Conservation (phyloP, 225 moss, liverwort and hornwort genomes). For the Pleurozium schreberi region DNA sequence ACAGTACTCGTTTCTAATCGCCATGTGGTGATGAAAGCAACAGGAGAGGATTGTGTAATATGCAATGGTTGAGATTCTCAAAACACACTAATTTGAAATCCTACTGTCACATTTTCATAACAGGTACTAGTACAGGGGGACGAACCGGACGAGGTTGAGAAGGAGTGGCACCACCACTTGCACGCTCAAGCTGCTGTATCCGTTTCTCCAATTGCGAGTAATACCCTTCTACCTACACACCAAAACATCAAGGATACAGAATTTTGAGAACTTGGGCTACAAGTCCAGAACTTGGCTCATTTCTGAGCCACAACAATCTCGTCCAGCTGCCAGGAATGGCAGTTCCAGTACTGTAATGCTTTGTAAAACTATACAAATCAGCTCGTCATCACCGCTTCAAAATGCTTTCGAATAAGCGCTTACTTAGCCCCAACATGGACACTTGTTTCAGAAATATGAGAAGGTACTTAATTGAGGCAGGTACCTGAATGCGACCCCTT, state of each 20-base stretch:
- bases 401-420: not conserved
- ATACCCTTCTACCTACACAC: slow-evolving; percentile 30
- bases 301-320: not conserved
- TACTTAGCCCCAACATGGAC: not conserved
- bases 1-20: not conserved
- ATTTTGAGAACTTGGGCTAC: not conserved
- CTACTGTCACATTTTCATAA: not conserved
- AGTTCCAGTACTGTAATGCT: not conserved
- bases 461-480: not conserved
- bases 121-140: not conserved
- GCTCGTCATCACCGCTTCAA: not conserved
- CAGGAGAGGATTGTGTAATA: not conserved
- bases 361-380: not conserved
- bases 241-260: not conserved
- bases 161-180: slow-evolving; percentile 4
- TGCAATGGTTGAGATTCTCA: not conserved
- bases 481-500: not conserved
- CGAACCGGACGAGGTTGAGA: slow-evolving; percentile 11
- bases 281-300: not conserved
- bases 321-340: not conserved
- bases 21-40: not conserved
- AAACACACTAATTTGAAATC: not conserved
- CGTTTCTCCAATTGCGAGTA: slow-evolving; percentile 41
- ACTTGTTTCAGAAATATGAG: not conserved
- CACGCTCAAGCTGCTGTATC: slow-evolving; percentile 34